Conservation (phyloP, 2,329 filamentous ascomycete genomes). For the Ceratocystis cubensis region DNA sequence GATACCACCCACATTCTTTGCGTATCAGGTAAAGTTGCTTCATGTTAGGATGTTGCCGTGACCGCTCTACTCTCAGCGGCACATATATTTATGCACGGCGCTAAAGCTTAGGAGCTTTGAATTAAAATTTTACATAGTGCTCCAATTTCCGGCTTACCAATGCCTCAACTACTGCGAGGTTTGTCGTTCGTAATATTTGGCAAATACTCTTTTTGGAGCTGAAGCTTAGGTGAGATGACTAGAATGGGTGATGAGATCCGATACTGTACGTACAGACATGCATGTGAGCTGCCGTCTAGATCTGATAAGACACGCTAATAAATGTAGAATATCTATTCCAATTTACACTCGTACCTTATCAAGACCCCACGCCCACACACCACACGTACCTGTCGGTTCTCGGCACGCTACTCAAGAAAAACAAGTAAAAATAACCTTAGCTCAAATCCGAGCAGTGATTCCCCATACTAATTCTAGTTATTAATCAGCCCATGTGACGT, state of each 20-base stretch:
- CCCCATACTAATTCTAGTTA: not conserved
- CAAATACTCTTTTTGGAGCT: not conserved
- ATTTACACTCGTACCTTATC: not conserved
- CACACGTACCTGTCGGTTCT: slow-evolving; percentile 5
- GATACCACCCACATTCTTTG: too few species aligned
- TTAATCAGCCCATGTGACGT: not conserved
- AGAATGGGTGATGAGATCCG: too few species aligned
- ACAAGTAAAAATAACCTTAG: not conserved
- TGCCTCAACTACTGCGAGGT: too few species aligned
- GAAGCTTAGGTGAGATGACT: not conserved
- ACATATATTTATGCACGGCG: too few species aligned
- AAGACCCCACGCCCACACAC: not conserved
- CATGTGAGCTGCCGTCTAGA: not conserved
- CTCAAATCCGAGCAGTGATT: not conserved
- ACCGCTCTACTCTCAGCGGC: too few species aligned
- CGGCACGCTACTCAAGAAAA: slow-evolving; percentile 2
- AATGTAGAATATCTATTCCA: too few species aligned
- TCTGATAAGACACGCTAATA: not conserved
- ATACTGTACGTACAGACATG: not conserved
- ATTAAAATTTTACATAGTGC: too few species aligned
- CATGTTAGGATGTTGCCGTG: too few species aligned
- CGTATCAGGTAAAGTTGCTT: too few species aligned
- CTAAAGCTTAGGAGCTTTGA: too few species aligned
- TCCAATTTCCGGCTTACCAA: too few species aligned
- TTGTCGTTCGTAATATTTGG: too few species aligned